phyloP scores from a whole-genome alignment of 441 rosid species.

The Capsella rubella region DNA sequence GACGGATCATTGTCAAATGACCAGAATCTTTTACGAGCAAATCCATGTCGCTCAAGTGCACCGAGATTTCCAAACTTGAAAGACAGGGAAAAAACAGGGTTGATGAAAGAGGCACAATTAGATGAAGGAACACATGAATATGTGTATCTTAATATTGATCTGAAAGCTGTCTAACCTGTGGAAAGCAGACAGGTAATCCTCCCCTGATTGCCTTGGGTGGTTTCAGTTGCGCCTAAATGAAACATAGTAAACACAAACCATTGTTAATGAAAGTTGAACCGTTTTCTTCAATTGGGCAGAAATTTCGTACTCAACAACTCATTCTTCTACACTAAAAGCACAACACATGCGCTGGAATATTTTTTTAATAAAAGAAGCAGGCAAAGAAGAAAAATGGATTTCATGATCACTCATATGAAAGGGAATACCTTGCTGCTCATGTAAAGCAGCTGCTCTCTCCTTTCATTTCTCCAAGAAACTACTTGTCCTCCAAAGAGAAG shows the following conservation, averaged over 20 bases:
- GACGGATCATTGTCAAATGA: conserved; percentile 60
- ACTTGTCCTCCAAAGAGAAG: conserved; percentile 87
- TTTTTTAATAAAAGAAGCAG: not conserved
- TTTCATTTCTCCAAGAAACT: conserved; percentile 89
- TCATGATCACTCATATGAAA: not conserved
- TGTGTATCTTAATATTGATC: conserved; percentile 16
- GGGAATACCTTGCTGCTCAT: conserved; percentile 81
- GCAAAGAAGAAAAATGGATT: conserved; percentile 1
- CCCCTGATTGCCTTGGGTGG: conserved; percentile 68
- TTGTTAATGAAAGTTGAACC: not conserved
- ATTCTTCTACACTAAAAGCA: conserved; percentile 24
- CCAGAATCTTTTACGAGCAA: conserved; percentile 68
- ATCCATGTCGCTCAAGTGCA: conserved; percentile 71
- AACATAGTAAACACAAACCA: conserved; percentile 22
- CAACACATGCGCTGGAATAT: not conserved
- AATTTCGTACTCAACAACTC: not conserved
- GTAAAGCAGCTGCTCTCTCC: conserved; percentile 81
- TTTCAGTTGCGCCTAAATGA: conserved; percentile 53
- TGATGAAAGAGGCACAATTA: conserved; percentile 3
- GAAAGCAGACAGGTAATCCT: conserved; percentile 68
- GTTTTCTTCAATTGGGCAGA: not conserved
- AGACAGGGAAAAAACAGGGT: not conserved
- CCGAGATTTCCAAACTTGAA: conserved; percentile 64
- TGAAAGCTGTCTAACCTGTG: conserved; percentile 54
- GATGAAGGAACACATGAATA: not conserved